phyloP scores from a whole-genome alignment of 805 yeast species.

The Candida corydali region DNA sequence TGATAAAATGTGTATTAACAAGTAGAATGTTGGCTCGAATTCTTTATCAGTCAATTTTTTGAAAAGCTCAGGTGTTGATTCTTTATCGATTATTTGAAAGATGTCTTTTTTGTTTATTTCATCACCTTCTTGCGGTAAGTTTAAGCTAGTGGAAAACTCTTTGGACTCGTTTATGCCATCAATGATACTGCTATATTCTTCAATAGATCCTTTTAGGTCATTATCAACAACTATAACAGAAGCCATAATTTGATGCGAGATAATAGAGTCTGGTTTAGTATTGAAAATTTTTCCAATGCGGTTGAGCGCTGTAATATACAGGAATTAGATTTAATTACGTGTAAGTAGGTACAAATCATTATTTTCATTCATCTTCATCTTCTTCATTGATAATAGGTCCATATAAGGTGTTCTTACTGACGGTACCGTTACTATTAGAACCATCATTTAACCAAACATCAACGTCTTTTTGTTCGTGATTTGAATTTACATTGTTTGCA shows the following conservation, averaged over 20 bases:
- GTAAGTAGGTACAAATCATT: not conserved
- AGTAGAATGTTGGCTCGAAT: slow-evolving; percentile 43
- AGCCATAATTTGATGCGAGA: slow-evolving; percentile 31
- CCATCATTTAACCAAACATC: slow-evolving; percentile 9
- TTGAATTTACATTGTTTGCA: too few species aligned
- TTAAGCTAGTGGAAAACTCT: slow-evolving; percentile 20
- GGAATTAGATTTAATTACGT: not conserved
- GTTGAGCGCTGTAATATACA: slow-evolving; percentile 1
- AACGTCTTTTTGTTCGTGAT: slow-evolving; percentile 9
- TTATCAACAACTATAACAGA: slow-evolving; percentile 43
- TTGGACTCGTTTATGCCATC: slow-evolving; percentile 27
- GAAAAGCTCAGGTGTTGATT: slow-evolving; percentile 26
- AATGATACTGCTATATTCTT: slow-evolving; percentile 36
- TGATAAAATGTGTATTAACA: slow-evolving; percentile 31
- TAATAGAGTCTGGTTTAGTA: not conserved
- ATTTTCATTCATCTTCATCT: slow-evolving; percentile 10
- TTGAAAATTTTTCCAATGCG: slow-evolving; percentile 6
- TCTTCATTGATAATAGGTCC: slow-evolving; percentile 14
- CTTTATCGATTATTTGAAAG: slow-evolving; percentile 21
- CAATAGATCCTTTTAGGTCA: slow-evolving; percentile 37
- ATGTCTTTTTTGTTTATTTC: slow-evolving; percentile 24
- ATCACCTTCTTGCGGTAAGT: slow-evolving; percentile 14
- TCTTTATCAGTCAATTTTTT: slow-evolving; percentile 38
- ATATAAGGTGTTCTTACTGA: slow-evolving; percentile 8
- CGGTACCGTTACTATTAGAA: not conserved